Evolutionary conservation across 2,329 filamentous ascomycete species (phyloP), one percentile per base, ranked within the genome.

Genomic region (Cladosporium sp.): DNA sequence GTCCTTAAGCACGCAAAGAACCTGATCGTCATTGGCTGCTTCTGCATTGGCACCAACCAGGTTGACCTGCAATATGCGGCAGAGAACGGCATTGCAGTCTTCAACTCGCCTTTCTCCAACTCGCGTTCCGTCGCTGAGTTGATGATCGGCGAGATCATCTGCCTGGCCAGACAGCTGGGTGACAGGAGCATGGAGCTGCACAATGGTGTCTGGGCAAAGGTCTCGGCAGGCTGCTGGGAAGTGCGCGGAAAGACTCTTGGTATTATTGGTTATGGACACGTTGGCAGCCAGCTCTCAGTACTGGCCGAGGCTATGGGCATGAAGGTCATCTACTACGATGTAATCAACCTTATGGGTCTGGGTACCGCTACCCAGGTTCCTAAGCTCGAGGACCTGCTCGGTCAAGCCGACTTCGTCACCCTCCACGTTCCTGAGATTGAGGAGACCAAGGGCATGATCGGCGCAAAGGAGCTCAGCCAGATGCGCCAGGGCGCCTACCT

Each of bases 81-180:
- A 48, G 81, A 83, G 65, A 85, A 89, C 70, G 91, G 94, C 64
- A 96, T 97, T 72, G 91, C 92, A 35, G 94, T 99, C 63, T 99
- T 99, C 85, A 99, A 99, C 78, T 97, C 94, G 45, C 94, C 94
- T 1, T 99, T 99, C 77, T 92, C 90, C 77, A 99, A 99, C 78
- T 97, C 93, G 8, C 88, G 94, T 73, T 96, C 90, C 72, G 94
- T 99, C 52, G 94, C 94, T 57, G 94, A 99, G 79, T 81, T 97
- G 57, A 91, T 97, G 66, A 97, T 99, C 71, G 88, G 81, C 55
- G 93, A 97, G 76, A 92, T 99, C 70, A 97, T 99, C 69, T 80
- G 82, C 37, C 86, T 99, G 55, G 94, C 94, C 20, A 88, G 94
- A 59, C 94, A 99, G 76, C 81, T 99, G 34, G 88, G 90, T 61